These are phyloP conservation scores for Solanum clarkiae DNA, from an alignment of 257 asterid species.

Conservation along the genomic window DNA sequence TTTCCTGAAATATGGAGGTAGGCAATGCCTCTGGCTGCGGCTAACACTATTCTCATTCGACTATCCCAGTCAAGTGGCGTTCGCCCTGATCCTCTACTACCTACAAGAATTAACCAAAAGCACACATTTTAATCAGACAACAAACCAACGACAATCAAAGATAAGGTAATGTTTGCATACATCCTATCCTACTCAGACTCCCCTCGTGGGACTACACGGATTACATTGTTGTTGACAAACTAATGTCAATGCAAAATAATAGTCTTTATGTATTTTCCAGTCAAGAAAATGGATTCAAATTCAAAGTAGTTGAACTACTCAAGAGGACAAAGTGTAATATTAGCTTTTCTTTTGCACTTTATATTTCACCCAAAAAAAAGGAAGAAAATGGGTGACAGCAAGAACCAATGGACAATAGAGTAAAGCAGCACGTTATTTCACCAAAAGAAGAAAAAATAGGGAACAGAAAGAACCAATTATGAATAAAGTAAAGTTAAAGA, in stretches of 20 bases:
- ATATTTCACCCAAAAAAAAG: not conserved
- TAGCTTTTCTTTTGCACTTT: not conserved
- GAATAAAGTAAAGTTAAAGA: not conserved
- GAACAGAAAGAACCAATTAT: not conserved
- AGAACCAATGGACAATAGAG: not conserved
- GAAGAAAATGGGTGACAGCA: not conserved
- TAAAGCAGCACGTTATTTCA: not conserved
- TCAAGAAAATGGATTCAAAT: not conserved
- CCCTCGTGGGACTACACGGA: not conserved
- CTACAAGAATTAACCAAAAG: slow-evolving; percentile 17
- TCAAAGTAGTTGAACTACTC: not conserved
- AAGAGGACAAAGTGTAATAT: not conserved
- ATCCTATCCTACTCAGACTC: not conserved
- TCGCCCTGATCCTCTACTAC: slow-evolving; percentile 97
- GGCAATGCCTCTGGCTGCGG: slow-evolving; percentile 79
- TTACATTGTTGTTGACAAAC: not conserved
- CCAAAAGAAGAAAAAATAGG: not conserved
- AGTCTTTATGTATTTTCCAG: not conserved
- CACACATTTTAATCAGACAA: not conserved
- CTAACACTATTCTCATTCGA: slow-evolving; percentile 57
- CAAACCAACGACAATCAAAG: not conserved
- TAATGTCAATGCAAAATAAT: not conserved
- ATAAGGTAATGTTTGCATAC: not conserved
- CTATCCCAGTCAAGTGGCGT: slow-evolving; percentile 94
- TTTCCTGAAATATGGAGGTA: slow-evolving; percentile 62